Evolutionary conservation across 345 rosid genomes (phyloP).

Genomic region (Noccaea bulbosa): DNA sequence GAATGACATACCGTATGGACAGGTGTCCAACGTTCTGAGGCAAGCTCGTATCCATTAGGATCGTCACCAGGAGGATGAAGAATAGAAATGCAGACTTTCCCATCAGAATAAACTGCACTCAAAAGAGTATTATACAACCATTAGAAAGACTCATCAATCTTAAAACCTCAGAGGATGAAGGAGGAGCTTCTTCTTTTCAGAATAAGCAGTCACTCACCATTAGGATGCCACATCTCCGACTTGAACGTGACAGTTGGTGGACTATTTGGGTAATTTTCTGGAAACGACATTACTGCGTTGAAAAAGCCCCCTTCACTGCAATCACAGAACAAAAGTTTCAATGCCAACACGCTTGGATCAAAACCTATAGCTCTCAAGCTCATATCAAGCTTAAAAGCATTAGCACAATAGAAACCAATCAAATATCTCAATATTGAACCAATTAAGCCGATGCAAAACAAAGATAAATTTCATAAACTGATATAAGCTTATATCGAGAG

Average conservation of each 20-base stretch:
- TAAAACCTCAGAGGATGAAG: neutral
- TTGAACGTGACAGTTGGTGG: conserved; percentile 85
- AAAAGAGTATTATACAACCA: conserved; percentile 16
- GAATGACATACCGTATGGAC: conserved; percentile 66
- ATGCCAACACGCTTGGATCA: neutral
- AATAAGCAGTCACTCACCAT: conserved; percentile 52
- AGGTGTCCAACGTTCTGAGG: conserved; percentile 84
- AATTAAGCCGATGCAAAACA: neutral
- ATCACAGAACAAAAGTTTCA: conserved; percentile 10
- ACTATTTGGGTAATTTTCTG: conserved; percentile 61
- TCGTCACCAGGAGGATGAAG: conserved; percentile 97
- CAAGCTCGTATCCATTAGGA: conserved; percentile 93
- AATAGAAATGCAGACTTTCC: conserved; percentile 85
- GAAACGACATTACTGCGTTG: conserved; percentile 82
- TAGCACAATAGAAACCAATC: neutral
- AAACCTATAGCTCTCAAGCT: conserved; percentile 10
- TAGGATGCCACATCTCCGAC: conserved; percentile 92
- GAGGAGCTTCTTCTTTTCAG: neutral
- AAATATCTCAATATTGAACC: neutral
- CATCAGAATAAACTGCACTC: conserved; percentile 70
- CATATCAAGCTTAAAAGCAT: neutral
- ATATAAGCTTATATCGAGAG: neutral
- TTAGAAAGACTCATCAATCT: conserved; percentile 19
- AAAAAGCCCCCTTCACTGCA: conserved; percentile 88
- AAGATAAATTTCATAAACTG: conserved; percentile 15